A percentile compares a stretch with the other conserved stretches of the same genome.
These are phyloP conservation scores for Colletotrichum somersetense DNA, from an alignment of 2,329 filamentous ascomycete genomes.

Conservation along the genomic window DNA sequence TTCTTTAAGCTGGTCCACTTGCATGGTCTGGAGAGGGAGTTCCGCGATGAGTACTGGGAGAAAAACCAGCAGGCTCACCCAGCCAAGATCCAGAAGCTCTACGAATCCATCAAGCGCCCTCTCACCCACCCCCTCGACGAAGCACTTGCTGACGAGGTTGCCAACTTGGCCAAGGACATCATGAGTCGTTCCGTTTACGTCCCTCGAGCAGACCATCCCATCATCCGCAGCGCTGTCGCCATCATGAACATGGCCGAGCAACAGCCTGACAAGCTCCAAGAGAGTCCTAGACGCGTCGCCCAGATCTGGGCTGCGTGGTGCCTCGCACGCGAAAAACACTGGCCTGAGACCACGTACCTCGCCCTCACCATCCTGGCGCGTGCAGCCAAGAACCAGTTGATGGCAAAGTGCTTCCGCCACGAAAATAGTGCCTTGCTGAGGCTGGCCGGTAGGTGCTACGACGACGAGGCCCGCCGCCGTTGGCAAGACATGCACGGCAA, in stretches of 20 bases:
- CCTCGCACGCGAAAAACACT: conserved; percentile 8
- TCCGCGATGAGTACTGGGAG: conserved; percentile 31
- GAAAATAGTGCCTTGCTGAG: conserved; percentile 4
- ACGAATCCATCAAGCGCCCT: not conserved
- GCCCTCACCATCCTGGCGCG: conserved; percentile 17
- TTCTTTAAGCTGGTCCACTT: conserved; percentile 27
- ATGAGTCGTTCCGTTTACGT: conserved; percentile 31
- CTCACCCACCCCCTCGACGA: not conserved
- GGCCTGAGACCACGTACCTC: conserved; percentile 14
- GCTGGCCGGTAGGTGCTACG: not conserved
- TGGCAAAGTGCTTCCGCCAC: conserved; percentile 22
- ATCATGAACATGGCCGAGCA: conserved; percentile 28
- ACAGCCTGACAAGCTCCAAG: not conserved
- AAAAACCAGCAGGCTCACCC: conserved; percentile 14
- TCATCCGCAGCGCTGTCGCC: conserved; percentile 34
- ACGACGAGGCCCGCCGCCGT: conserved; percentile 4
- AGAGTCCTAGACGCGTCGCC: not conserved
- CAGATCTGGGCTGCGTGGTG: conserved; percentile 38
- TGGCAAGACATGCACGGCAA: conserved; percentile 29
- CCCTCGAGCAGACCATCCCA: conserved; percentile 14
- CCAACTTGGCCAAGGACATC: conserved; percentile 10
- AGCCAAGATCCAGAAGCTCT: conserved; percentile 13
- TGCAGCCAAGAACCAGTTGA: not conserved
- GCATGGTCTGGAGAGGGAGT: conserved; percentile 18
- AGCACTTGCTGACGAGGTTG: not conserved